Conservation (phyloP, 2,329 filamentous ascomycete genomes). For the Nemania sp. region DNA sequence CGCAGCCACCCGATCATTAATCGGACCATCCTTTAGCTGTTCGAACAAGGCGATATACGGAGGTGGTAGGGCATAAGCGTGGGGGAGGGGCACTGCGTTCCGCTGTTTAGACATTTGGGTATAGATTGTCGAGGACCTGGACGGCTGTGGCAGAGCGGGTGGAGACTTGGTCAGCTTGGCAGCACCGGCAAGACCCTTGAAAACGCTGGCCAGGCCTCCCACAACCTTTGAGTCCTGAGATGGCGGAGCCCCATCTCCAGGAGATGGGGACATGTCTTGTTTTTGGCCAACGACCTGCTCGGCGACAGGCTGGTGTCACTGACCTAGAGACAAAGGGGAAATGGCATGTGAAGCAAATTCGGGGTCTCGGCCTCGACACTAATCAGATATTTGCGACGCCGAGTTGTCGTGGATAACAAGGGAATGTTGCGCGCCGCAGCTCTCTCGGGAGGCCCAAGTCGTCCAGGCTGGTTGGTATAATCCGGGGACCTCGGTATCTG, state of each 20-base stretch:
- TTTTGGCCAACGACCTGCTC: slow-evolving; percentile 43
- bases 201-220: slow-evolving; percentile 65
- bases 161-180: slow-evolving; percentile 58
- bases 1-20: slow-evolving; percentile 60
- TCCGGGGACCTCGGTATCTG: slow-evolving; percentile 2
- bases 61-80: slow-evolving; percentile 53
- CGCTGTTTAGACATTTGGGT: slow-evolving; percentile 51
- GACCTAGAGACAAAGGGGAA: slow-evolving; percentile 28
- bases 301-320: slow-evolving; percentile 41
- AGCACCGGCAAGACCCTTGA: slow-evolving; percentile 63
- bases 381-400: slow-evolving; percentile 13
- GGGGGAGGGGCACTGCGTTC: slow-evolving; percentile 47
- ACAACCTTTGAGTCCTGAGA: slow-evolving; percentile 58
- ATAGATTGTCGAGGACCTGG: slow-evolving; percentile 40
- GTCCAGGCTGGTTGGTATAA: slow-evolving; percentile 11
- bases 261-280: slow-evolving; percentile 62
- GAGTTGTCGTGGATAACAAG: background rate
- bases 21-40: slow-evolving; percentile 56
- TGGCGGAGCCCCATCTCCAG: slow-evolving; percentile 60
- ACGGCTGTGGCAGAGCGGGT: slow-evolving; percentile 48
- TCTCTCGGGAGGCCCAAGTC: slow-evolving; percentile 21
- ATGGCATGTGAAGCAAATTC: slow-evolving; percentile 34
- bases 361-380: slow-evolving; percentile 9
- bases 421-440: too few relatives aligned
- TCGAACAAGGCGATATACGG: slow-evolving; percentile 60